Base-by-base conservation (phyloP, 805 yeast species). In the Starmerella roubikii region DNA sequence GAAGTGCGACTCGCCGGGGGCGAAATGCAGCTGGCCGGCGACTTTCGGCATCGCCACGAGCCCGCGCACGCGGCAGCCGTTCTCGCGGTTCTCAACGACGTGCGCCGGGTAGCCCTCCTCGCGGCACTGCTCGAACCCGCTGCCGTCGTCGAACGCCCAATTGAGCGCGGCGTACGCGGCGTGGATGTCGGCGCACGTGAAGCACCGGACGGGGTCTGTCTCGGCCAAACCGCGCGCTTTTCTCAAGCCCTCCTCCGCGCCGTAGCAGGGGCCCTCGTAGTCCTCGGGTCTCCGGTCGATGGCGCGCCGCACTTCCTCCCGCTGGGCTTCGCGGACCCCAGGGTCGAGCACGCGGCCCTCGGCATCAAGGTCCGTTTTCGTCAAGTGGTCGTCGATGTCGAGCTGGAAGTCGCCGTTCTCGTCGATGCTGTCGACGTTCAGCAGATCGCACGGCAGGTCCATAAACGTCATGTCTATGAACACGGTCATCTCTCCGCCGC, bases 121-220 rank as follows among this genome's bases (percentile, higher is more conserved):
- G 55, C 83, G 94, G 68, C 98, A 88, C 60, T 88, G 97, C 46
- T 75, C 83, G 42, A 91, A 74, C 42, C 81, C 75, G 39, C 70
- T 65, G 42, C 97, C 97, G 57, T 88, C 97, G 51, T 64, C 79
- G 59, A 91, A 88, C 3, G 79, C 86, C 97, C 97, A 91, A 26
- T 73, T 76, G 15, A 64, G 68, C 13, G 67, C 68, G 17, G 80
- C 77, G 56, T 88, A 91, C 0, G 95, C 95, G 47, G 66, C 58
- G 47, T 73, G 74, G 21, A 88, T 93, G 31, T 82, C 73, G 31
- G 71, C 79, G 65, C 98, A 88, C 21, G 79, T 71, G 56, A 84
- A 79, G 62, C 98, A 88, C 61, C 94, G 21, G 29, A 35, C 42
- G 18, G 30, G 84, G 26, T 60, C 68, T 47, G 71, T 72, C 16